Evolutionary conservation across 257 asterid genomes (phyloP).

Genomic region (Marsdenia floribunda): DNA sequence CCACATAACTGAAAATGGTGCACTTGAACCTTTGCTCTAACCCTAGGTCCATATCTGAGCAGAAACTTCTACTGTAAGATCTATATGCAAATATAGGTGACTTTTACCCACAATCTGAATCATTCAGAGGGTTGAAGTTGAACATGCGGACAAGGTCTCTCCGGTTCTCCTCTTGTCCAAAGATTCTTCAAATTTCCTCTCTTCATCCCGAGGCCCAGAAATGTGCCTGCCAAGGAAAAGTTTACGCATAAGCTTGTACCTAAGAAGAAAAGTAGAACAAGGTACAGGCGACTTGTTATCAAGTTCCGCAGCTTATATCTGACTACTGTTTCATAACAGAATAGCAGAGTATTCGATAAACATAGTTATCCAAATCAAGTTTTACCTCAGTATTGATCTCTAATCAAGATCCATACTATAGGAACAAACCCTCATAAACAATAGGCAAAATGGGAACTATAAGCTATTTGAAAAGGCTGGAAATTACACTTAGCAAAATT

Average conservation of each 20-base stretch:
- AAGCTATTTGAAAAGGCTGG: neutral
- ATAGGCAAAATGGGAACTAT: neutral
- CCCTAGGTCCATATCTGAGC: neutral
- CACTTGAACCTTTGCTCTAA: neutral
- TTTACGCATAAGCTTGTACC: neutral
- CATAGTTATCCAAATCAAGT: neutral
- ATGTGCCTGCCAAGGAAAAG: constrained; percentile 49
- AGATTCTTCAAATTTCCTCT: constrained; percentile 76
- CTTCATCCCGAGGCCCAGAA: constrained; percentile 62
- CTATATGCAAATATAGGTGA: constrained; percentile 6
- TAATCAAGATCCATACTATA: neutral
- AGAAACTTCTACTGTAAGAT: constrained; percentile 5
- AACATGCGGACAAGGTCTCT: constrained; percentile 70
- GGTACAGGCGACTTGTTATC: neutral
- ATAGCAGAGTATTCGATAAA: neutral
- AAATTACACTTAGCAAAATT: neutral
- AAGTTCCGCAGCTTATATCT: neutral
- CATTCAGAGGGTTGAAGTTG: constrained; percentile 26
- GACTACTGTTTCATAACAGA: too few relatives aligned
- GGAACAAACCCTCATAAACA: neutral
- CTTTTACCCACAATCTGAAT: neutral
- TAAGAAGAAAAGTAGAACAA: neutral
- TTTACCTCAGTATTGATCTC: neutral
- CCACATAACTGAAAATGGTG: neutral
- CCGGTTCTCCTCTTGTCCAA: constrained; percentile 89